Base-by-base conservation (phyloP, 495 filamentous ascomycete genomes). In the Neurospora discreta region DNA sequence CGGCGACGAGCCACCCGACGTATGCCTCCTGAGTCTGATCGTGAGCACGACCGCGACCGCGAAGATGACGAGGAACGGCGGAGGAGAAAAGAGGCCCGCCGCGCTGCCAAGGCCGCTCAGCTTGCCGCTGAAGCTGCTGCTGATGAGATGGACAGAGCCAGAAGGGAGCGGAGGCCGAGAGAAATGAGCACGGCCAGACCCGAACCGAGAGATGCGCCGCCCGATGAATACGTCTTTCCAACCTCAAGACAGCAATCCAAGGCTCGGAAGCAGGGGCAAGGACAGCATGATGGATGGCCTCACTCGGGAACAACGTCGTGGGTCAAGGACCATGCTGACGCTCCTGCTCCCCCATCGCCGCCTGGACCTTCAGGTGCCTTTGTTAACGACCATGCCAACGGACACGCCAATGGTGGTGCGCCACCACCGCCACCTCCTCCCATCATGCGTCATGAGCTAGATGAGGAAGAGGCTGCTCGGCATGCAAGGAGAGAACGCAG, bases 251-350 rank as follows among this genome's bases (percentile, higher is more conserved):
- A 30, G 13, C 52, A 30, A 60, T 33, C 52, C 74, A 79, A 81
- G 74, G 77, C 82, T 11, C 79, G 82, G 33, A 77, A 82, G 26
- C 81, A 78, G 39, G 75, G 70, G 75, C 77, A 52, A 72, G 75
- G 70, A 77, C 77, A 52, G 72, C 81, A 80, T 72, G 75, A 74
- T 71, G 80, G 70, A 18, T 87, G 86, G 86, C 85, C 86, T 6
- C 85, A 86, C 72, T 86, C 84, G 42, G 85, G 85, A 16, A 88
- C 86, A 11, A 83, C 84, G 46, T 87, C 85, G 5, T 88, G 86
- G 86, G 86, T 87, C 13, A 86, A 87, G 77, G 86, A 88, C n/a
- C 85, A 87, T 74, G 85, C 85, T 2, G 86, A 88, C 70, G 84
- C 85, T 7, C 86, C 86, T 3, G 85, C 85, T 5, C 85, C 86